These are phyloP conservation scores for Hondaea fermentalgiana DNA, from an alignment of 108 stramenopile genomes.

Conservation along the genomic window DNA sequence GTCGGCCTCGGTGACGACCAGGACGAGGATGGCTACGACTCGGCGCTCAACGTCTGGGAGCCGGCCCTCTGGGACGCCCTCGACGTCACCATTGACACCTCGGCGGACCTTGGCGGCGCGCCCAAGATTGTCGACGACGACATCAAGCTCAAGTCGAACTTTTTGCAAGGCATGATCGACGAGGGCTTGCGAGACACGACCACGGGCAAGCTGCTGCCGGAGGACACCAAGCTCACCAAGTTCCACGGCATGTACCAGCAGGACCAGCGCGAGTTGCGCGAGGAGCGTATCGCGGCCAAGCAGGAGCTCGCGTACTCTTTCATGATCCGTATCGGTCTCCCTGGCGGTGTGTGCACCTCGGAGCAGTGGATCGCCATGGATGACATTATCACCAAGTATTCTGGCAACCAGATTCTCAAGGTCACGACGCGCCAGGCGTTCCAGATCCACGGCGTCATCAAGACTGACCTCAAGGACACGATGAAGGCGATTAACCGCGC, in stretches of 20 bases:
- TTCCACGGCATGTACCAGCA: slow-evolving; percentile 97
- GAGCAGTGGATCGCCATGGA: slow-evolving; percentile 73
- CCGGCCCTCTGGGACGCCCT: not conserved
- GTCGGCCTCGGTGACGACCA: slow-evolving; percentile 17
- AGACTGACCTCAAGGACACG: slow-evolving; percentile 85
- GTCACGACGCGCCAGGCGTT: slow-evolving; percentile 95
- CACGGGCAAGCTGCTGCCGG: not conserved
- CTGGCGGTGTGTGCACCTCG: slow-evolving; percentile 83
- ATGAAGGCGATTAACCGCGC: slow-evolving; percentile 90
- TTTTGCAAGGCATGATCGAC: slow-evolving; percentile 4
- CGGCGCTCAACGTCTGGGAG: not conserved
- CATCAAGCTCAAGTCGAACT: slow-evolving; percentile 18
- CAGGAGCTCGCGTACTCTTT: slow-evolving; percentile 80
- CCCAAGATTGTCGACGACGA: slow-evolving; percentile 7
- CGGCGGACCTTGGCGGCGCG: not conserved
- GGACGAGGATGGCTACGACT: slow-evolving; percentile 12
- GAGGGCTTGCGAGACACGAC: not conserved
- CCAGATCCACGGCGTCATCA: slow-evolving; percentile 93
- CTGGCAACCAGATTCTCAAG: slow-evolving; percentile 81
- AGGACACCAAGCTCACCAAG: slow-evolving; percentile 49
- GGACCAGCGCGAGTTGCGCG: slow-evolving; percentile 78
- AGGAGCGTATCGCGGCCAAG: slow-evolving; percentile 4
- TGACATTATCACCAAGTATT: slow-evolving; percentile 67
- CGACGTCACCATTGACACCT: not conserved
- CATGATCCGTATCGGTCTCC: slow-evolving; percentile 81